Base-by-base conservation (phyloP, 805 yeast genomes). In the Candida sonorensis region DNA sequence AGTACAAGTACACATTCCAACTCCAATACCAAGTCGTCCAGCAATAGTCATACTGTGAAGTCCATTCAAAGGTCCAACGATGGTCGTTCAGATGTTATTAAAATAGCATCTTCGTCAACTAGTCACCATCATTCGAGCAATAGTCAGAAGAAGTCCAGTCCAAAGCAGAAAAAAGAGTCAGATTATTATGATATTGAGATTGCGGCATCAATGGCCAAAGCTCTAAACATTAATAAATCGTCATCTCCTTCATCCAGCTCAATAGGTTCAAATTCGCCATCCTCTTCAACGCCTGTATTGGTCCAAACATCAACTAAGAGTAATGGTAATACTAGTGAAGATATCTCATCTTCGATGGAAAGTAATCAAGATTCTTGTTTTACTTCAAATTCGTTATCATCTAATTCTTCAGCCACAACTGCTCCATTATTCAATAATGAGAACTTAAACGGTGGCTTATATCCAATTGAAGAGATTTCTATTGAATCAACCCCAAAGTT, bases 191-290 rank as follows among this genome's bases (percentile, higher is more conserved):
- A 64, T 35, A 43, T 66, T 26, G 73, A 67, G 33, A 66, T 69
- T 26, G 69, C 66, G 16, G 62, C 59, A n/a, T 60, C 67, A 21
- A 58, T 66, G 65, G 73, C 75, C 3, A 53, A 49, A 30, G 53
- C 69, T 15, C 40, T 53, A 28, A 48, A 43, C 29, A 43, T 44
- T 15, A 35, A 48, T 7, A 35, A 37, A 10, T 37, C 49, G 9
- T 38, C 41, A 4, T 14, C 25, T n/a, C n/a, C n/a, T n/a, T n/a
- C n/a, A n/a, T n/a, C n/a, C n/a, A n/a, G n/a, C n/a, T n/a, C n/a
- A n/a, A n/a, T n/a, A n/a, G n/a, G n/a, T n/a, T n/a, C n/a, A n/a
- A n/a, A n/a, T n/a, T n/a, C n/a, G n/a, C n/a, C n/a, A n/a, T n/a
- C n/a, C n/a, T n/a, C n/a, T n/a, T n/a, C n/a, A n/a, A n/a, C n/a